These are phyloP conservation scores for Reutealis trisperma DNA, from an alignment of 345 rosid species.

Conservation along the genomic window DNA sequence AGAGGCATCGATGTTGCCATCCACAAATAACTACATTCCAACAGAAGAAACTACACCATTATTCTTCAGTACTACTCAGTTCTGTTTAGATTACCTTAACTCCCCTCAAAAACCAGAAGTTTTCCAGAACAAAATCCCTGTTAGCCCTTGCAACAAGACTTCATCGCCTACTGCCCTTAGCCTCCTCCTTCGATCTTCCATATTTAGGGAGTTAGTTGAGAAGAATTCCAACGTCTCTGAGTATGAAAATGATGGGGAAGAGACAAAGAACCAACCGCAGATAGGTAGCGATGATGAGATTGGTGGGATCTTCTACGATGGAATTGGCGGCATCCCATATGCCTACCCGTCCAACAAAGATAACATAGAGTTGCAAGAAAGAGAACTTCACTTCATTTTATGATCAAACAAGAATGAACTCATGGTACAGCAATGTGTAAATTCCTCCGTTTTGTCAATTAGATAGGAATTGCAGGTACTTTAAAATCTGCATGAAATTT, in stretches of 20 bases:
- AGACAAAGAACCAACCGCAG: constrained; percentile 28
- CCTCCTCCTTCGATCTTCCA: constrained; percentile 55
- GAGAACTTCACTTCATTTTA: constrained; percentile 35
- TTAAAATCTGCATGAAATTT: not conserved
- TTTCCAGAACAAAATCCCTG: constrained; percentile 17
- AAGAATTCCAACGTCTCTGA: constrained; percentile 41
- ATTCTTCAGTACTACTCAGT: constrained; percentile 21
- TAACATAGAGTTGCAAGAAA: constrained; percentile 32
- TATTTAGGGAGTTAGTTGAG: constrained; percentile 57
- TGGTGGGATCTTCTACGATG: constrained; percentile 40
- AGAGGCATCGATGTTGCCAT: constrained; percentile 5
- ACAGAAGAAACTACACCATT: constrained; percentile 39
- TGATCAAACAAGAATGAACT: constrained; percentile 18
- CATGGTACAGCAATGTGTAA: not conserved
- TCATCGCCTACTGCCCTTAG: constrained; percentile 57
- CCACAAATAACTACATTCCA: constrained; percentile 21
- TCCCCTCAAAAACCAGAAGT: constrained; percentile 26
- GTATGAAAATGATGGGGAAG: constrained; percentile 41
- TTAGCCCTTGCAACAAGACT: constrained; percentile 30
- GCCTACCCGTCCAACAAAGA: constrained; percentile 33
- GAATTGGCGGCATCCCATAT: constrained; percentile 35
- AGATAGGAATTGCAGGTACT: not conserved
- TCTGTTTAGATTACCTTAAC: constrained; percentile 27
- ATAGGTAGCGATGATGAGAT: constrained; percentile 42
- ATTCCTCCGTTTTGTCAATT: not conserved